A percentile compares a stretch with the other conserved stretches of the same genome.
Conservation (phyloP, 2,329 filamentous ascomycete genomes). For the Lasiodiplodia citricola region DNA sequence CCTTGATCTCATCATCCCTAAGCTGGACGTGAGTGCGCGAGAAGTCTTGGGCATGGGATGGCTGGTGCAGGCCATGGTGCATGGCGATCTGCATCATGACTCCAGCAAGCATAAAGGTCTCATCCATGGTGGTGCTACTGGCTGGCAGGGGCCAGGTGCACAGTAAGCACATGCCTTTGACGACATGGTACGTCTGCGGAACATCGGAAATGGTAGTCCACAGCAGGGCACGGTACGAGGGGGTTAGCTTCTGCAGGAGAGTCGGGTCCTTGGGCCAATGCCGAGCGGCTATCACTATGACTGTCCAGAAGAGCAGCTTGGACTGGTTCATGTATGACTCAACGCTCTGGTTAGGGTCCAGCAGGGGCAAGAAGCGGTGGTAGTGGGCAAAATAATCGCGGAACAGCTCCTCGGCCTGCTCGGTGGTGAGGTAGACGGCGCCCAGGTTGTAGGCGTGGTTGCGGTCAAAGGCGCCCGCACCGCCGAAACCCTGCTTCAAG, state of each 20-base stretch:
- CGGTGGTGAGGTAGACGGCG: slow-evolving; percentile 32
- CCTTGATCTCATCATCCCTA: slow-evolving; percentile 78
- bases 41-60: slow-evolving; percentile 83
- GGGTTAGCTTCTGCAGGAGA: slow-evolving; percentile 70
- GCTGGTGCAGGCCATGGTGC: slow-evolving; percentile 80
- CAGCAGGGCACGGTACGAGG: slow-evolving; percentile 70
- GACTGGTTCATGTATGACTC: slow-evolving; percentile 78
- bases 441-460: slow-evolving; percentile 25
- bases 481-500: slow-evolving; percentile 26
- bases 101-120: slow-evolving; percentile 80
- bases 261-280: slow-evolving; percentile 68
- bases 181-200: slow-evolving; percentile 78
- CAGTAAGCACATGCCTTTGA: slow-evolving; percentile 79
- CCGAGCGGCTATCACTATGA: slow-evolving; percentile 75
- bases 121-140: slow-evolving; percentile 79
- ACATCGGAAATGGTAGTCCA: slow-evolving; percentile 80
- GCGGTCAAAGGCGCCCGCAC: slow-evolving; percentile 18
- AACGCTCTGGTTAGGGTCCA: slow-evolving; percentile 68
- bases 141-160: slow-evolving; percentile 84
- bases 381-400: slow-evolving; percentile 76
- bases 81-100: slow-evolving; percentile 89
- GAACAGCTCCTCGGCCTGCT: slow-evolving; percentile 63
- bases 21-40: slow-evolving; percentile 75
- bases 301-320: slow-evolving; percentile 83
- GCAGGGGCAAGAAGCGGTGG: slow-evolving; percentile 78